phyloP scores from a whole-genome alignment of 1,284 basidiomycete genomes.

The Ganoderma resinaceum region DNA sequence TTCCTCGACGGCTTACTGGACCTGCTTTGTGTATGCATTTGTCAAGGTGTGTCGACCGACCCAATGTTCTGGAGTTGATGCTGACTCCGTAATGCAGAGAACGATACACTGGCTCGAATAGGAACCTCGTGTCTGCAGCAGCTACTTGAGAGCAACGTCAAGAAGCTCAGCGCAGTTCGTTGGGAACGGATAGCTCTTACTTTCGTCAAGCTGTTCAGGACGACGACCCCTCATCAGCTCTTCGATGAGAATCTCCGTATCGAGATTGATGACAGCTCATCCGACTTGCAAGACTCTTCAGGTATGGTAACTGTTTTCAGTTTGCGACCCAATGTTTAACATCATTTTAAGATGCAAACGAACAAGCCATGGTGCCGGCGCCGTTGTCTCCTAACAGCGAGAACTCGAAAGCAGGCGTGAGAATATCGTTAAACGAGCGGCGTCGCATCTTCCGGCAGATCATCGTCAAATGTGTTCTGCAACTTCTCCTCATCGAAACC shows the following conservation, averaged over 20 bases:
- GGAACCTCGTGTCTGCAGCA: conserved; percentile 98
- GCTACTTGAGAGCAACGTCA: conserved; percentile 92
- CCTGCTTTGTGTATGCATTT: conserved; percentile 96
- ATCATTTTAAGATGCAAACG: conserved; percentile 60
- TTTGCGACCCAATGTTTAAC: conserved; percentile 4
- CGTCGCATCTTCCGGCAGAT: conserved; percentile 97
- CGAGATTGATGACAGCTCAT: conserved; percentile 72
- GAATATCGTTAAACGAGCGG: conserved; percentile 72
- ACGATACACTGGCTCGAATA: conserved; percentile 97
- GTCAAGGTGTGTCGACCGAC: conserved; percentile 78
- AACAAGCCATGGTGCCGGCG: conserved; percentile 78
- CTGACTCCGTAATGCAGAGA: conserved; percentile 63
- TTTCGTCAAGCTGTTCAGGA: conserved; percentile 95
- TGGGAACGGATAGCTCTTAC: conserved; percentile 96
- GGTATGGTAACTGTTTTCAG: conserved; percentile 43
- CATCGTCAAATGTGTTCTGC: conserved; percentile 99
- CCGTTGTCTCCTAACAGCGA: conserved; percentile 75
- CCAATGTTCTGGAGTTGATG: neutral
- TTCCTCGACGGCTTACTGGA: conserved; percentile 93
- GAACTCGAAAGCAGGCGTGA: conserved; percentile 51
- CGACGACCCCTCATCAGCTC: conserved; percentile 96
- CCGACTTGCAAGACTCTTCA: conserved; percentile 62
- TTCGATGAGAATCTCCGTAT: conserved; percentile 90
- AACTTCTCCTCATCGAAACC: conserved; percentile 96
- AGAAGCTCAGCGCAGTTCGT: conserved; percentile 82